Conservation (phyloP, 805 yeast species). For the Zygosaccharomyces bailii region DNA sequence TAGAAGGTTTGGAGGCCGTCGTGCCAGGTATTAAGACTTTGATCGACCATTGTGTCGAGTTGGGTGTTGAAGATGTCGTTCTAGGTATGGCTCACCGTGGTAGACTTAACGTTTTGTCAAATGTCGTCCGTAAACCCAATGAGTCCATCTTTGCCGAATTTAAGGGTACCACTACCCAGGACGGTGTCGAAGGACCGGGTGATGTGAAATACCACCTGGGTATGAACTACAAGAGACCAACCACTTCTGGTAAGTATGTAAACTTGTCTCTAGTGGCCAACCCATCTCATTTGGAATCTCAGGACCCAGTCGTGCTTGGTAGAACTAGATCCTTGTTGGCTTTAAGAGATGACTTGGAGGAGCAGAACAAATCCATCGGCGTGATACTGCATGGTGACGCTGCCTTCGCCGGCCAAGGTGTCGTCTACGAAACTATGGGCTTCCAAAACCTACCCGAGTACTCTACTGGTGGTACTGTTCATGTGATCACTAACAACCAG, state of each 20-base stretch:
- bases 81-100: slow-evolving; percentile 99
- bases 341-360: slow-evolving; percentile 81
- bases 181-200: slow-evolving; percentile 84
- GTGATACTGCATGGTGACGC: slow-evolving; percentile 98
- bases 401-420: slow-evolving; percentile 98
- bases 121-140: slow-evolving; percentile 97
- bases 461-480: slow-evolving; percentile 98
- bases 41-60: slow-evolving; percentile 88
- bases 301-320: slow-evolving; percentile 98
- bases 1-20: slow-evolving; percentile 96
- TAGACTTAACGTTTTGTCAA: slow-evolving; percentile 93
- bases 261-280: slow-evolving; percentile 95
- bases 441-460: slow-evolving; percentile 88
- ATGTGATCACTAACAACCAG: slow-evolving; percentile 94
- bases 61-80: slow-evolving; percentile 92
- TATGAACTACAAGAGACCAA: slow-evolving; percentile 98
- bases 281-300: slow-evolving; percentile 98
- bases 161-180: slow-evolving; percentile 82
- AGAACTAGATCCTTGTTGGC: slow-evolving; percentile 95
- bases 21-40: slow-evolving; percentile 96
- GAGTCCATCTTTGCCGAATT: slow-evolving; percentile 97
- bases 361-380: slow-evolving; percentile 81
- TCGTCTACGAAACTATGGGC: slow-evolving; percentile 97
- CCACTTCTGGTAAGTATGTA: slow-evolving; percentile 95
- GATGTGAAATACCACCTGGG: slow-evolving; percentile 99